Base-by-base conservation (phyloP, 495 filamentous ascomycete genomes). In the Parmelia sp. region DNA sequence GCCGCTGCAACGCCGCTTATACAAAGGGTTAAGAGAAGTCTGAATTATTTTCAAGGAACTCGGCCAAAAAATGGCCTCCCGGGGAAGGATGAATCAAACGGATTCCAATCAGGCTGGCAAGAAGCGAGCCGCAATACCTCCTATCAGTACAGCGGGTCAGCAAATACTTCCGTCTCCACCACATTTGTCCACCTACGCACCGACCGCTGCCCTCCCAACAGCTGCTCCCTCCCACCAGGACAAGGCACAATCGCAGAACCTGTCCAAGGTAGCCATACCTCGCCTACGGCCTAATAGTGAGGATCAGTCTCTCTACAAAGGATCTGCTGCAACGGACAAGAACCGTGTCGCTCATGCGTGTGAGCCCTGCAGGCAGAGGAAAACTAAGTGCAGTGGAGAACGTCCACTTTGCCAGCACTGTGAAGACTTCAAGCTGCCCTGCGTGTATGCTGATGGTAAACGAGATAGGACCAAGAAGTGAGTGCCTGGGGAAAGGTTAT, bases 281-380 rank as follows among this genome's bases (percentile, higher is more conserved):
- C 76, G 80, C 23, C 51, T 72, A 53, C 60, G 19, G 33, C 66
- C 55, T 7, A 37, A 61, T 31, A 66, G 57, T 23, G 67, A 69
- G 44, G 68, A 57, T 56, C 60, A 56, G 36, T 57, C 42, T 68
- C 62, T 77, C 74, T 17, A 61, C 37, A 57, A 61, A 63, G 58
- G 60, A 36, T 57, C 62, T 58, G n/a, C 42, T 23, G 37, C 47
- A 33, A 57, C 39, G 23, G 67, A 68, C 29, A 70, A 68, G 51
- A 58, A 66, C 57, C 76, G 80, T 17, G 79, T 82, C 19, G 76
- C 76, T 21, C 73, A 80, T 58, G 88, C 88, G 14, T 91, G 88
- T 68, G 88, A 88, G 81, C 86, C 87, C 14, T 91, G 88, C 74
- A 75, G 88, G 53, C 82, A 87, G 66, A 79, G 88, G 45, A 87